Evolutionary conservation across 345 rosid species (phyloP).

Genomic region (Iberis pinnata): DNA sequence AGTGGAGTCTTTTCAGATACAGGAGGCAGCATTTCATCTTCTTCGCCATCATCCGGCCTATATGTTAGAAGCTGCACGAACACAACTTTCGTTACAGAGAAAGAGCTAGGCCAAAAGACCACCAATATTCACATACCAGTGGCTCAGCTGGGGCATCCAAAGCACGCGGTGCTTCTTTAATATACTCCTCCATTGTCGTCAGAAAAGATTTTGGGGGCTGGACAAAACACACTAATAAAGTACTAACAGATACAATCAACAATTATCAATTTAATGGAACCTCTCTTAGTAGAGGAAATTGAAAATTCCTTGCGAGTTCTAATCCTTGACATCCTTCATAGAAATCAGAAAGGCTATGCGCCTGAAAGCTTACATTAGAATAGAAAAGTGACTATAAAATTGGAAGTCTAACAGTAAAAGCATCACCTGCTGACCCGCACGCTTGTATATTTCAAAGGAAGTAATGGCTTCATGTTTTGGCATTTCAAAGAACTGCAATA

Average conservation of each 20-base stretch:
- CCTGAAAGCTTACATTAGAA: slow-evolving; percentile 42
- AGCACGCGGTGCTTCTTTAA: slow-evolving; percentile 86
- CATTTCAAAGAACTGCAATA: slow-evolving; percentile 92
- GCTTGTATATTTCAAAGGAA: slow-evolving; percentile 77
- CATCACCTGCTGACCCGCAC: slow-evolving; percentile 84
- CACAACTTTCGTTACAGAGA: slow-evolving; percentile 16
- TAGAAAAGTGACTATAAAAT: not conserved
- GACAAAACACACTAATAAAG: slow-evolving; percentile 2
- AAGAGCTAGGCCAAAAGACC: not conserved
- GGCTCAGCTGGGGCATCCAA: slow-evolving; percentile 60
- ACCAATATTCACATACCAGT: slow-evolving; percentile 37
- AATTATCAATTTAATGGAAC: slow-evolving; percentile 27
- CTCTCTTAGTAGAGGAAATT: slow-evolving; percentile 91
- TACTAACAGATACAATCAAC: slow-evolving; percentile 1
- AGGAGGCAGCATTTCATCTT: slow-evolving; percentile 48
- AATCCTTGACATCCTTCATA: slow-evolving; percentile 91
- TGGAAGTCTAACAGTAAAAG: not conserved
- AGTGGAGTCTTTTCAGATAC: slow-evolving; percentile 32
- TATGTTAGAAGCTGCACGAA: slow-evolving; percentile 67
- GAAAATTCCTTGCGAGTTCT: slow-evolving; percentile 98
- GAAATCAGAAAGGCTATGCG: slow-evolving; percentile 81
- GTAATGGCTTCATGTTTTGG: slow-evolving; percentile 86
- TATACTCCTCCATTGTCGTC: slow-evolving; percentile 94
- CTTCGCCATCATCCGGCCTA: slow-evolving; percentile 60
- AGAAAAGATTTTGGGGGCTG: slow-evolving; percentile 98